These are phyloP conservation scores for Stereocaulon alpinum DNA, from an alignment of 495 filamentous ascomycete species.

Conservation along the genomic window DNA sequence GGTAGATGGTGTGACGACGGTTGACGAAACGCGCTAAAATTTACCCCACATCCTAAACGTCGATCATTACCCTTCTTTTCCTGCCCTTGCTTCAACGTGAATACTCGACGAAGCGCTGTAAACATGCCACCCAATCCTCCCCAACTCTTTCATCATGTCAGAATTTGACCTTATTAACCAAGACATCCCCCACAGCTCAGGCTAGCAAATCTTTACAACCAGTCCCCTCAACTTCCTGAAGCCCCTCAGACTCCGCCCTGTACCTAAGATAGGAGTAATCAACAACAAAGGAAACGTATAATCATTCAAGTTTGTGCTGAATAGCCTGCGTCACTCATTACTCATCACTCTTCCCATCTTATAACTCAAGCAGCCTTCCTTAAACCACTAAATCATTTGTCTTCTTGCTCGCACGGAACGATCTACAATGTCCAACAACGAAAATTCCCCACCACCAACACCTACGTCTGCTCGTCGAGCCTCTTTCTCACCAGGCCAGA, in stretches of 20 bases:
- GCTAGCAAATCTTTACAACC: not conserved
- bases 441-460: conserved; percentile 39
- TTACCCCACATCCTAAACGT: conserved; percentile 1
- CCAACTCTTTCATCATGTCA: not conserved
- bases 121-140: not conserved
- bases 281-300: not conserved
- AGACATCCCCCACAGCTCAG: not conserved
- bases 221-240: not conserved
- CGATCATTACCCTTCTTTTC: not conserved
- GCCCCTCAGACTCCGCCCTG: not conserved
- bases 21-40: not conserved
- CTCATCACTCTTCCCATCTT: not conserved
- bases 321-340: not conserved
- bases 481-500: conserved; percentile 38
- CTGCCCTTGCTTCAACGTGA: conserved; percentile 1
- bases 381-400: not conserved
- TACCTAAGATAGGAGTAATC: not conserved
- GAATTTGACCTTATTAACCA: not conserved
- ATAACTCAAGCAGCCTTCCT: not conserved
- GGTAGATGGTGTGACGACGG: not conserved
- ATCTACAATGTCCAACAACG: conserved; percentile 37
- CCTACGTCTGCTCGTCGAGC: conserved; percentile 37
- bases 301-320: not conserved
- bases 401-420: not conserved
- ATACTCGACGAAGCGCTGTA: not conserved